phyloP scores from a whole-genome alignment of 495 filamentous ascomycete species.

The Aspergillus taichungensis region DNA sequence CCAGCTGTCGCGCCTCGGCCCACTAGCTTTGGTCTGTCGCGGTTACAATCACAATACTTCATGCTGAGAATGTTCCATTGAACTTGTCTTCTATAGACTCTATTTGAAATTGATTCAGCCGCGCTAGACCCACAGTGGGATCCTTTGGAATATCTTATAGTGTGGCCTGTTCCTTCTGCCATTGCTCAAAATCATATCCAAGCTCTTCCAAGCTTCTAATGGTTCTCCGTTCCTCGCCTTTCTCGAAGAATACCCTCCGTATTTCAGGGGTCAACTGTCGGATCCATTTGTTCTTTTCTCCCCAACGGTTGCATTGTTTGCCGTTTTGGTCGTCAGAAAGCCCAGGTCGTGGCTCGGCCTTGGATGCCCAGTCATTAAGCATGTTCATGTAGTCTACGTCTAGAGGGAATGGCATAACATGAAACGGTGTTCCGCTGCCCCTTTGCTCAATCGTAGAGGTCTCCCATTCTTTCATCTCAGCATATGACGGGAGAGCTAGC shows the following conservation, averaged over 20 bases:
- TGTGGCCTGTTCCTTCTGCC: constrained; percentile 15
- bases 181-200: constrained; percentile 49
- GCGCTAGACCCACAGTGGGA: constrained; percentile 1
- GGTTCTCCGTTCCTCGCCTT: constrained; percentile 31
- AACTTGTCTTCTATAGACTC: not conserved
- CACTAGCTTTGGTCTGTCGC: no score
- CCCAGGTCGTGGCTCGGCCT: constrained; percentile 30
- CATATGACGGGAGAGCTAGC: constrained; percentile 49
- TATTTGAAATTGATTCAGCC: not conserved
- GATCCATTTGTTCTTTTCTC: constrained; percentile 54
- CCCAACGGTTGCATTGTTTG: constrained; percentile 61
- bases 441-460: constrained; percentile 22
- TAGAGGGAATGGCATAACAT: constrained; percentile 58
- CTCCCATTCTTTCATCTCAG: constrained; percentile 64
- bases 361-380: constrained; percentile 50
- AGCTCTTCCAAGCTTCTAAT: constrained; percentile 47
- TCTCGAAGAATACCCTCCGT: constrained; percentile 42
- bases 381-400: constrained; percentile 75
- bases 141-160: not conserved
- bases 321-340: constrained; percentile 43
- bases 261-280: constrained; percentile 47
- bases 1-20: no score
- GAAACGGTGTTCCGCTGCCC: constrained; percentile 48
- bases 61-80: not conserved
- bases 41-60: no score